These are phyloP conservation scores for Dactylellina parvicollis DNA, from an alignment of 2,329 filamentous ascomycete species.

Conservation along the genomic window DNA sequence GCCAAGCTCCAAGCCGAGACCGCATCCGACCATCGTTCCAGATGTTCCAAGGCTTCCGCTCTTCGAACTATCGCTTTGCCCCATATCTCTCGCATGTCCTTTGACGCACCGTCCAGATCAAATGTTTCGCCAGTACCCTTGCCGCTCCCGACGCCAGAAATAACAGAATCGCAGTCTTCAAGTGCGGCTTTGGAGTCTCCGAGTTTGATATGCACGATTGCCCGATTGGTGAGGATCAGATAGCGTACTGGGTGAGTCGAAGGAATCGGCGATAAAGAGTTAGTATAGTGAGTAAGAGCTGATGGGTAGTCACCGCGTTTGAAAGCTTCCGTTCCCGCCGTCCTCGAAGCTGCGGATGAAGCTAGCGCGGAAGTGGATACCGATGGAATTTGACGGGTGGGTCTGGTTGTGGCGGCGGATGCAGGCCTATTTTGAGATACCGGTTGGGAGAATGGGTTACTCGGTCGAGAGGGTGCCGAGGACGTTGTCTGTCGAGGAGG, in stretches of 20 bases:
- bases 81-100: conserved; percentile 91
- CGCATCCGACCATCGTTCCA: conserved; percentile 93
- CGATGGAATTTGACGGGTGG: conserved; percentile 71
- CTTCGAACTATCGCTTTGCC: conserved; percentile 94
- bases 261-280: conserved; percentile 79
- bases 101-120: conserved; percentile 73
- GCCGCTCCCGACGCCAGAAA: conserved; percentile 80
- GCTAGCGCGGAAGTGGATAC: conserved; percentile 76
- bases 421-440: conserved; percentile 54
- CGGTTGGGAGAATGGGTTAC: conserved; percentile 59
- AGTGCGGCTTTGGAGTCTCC: conserved; percentile 90
- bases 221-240: conserved; percentile 88
- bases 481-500: conserved; percentile 36
- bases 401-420: conserved; percentile 63
- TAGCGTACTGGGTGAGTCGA: conserved; percentile 82
- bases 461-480: conserved; percentile 56
- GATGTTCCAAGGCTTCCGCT: conserved; percentile 91
- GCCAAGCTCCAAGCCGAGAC: conserved; percentile 80
- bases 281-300: conserved; percentile 83
- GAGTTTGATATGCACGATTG: conserved; percentile 87
- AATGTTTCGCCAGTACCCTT: conserved; percentile 84
- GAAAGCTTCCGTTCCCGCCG: conserved; percentile 85
- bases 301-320: conserved; percentile 92
- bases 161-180: conserved; percentile 80
- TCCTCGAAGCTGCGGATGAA: conserved; percentile 79